A percentile compares a stretch with the other conserved stretches of the same genome.
phyloP scores from a whole-genome alignment of 1,284 basidiomycete genomes.

The Malassezia vespertilionis region DNA sequence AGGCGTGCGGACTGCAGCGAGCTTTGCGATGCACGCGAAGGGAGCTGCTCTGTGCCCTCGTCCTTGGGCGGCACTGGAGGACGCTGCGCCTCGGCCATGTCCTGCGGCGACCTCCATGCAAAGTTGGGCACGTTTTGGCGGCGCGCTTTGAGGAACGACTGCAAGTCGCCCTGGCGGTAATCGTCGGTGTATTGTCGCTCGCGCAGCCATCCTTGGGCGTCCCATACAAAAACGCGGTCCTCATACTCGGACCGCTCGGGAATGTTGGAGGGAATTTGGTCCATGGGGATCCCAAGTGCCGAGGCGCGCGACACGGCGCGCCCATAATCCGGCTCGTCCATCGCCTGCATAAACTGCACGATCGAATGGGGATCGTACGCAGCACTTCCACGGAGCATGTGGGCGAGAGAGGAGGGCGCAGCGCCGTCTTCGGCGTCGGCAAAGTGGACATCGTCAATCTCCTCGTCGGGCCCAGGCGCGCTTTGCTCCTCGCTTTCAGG shows the following conservation, averaged over 20 bases:
- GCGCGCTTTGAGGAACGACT: conserved; percentile 34
- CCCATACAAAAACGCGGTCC: conserved; percentile 36
- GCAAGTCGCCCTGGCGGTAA: conserved; percentile 21
- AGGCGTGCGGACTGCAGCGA: conserved; percentile 4
- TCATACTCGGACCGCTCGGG: conserved; percentile 28
- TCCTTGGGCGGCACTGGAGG: conserved; percentile 21
- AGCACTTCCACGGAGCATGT: conserved; percentile 8
- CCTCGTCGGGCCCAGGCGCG: neutral
- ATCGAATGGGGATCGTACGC: conserved; percentile 12
- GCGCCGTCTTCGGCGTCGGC: neutral
- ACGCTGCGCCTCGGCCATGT: conserved; percentile 13
- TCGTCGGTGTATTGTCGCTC: conserved; percentile 15
- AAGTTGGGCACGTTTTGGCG: conserved; percentile 23
- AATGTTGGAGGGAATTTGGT: conserved; percentile 6
- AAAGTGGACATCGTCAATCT: neutral
- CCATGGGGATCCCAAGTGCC: conserved; percentile 3
- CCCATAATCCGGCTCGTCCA: conserved; percentile 10
- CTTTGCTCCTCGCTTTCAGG: conserved; percentile 9
- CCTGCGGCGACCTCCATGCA: no score
- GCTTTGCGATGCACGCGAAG: conserved; percentile 2
- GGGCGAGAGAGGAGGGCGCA: neutral
- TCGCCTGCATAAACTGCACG: conserved; percentile 7
- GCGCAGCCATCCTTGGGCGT: conserved; percentile 27
- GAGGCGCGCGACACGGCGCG: conserved; percentile 6
- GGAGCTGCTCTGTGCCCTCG: conserved; percentile 12